phyloP scores from a whole-genome alignment of 2,329 filamentous ascomycete genomes.

The Tolypocladium ophioglossoides region DNA sequence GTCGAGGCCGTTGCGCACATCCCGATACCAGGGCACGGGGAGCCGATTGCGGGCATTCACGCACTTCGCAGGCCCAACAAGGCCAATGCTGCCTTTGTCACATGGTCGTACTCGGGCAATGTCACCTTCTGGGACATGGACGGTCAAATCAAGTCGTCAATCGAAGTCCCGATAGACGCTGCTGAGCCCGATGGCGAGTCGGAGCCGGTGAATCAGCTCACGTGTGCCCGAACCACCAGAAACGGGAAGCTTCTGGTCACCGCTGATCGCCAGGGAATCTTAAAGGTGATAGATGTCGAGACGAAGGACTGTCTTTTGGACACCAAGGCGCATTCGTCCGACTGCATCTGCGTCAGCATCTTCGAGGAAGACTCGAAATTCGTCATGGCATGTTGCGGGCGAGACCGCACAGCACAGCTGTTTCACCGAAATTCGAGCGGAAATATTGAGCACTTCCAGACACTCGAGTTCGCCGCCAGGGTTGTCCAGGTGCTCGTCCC shows the following conservation, averaged over 20 bases:
- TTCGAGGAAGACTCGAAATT: conserved; percentile 50
- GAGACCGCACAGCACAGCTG: conserved; percentile 90
- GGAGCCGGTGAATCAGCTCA: conserved; percentile 47
- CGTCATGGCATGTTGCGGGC: conserved; percentile 71
- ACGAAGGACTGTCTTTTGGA: conserved; percentile 54
- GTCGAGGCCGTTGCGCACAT: conserved; percentile 32
- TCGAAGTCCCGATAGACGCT: conserved; percentile 62
- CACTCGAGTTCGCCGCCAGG: conserved; percentile 82
- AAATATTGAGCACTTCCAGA: conserved; percentile 72
- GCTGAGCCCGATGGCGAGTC: conserved; percentile 35
- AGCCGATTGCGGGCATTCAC: conserved; percentile 63
- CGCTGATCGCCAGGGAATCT: conserved; percentile 77
- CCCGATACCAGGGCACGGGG: conserved; percentile 51
- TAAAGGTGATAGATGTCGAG: conserved; percentile 57
- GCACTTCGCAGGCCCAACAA: conserved; percentile 49
- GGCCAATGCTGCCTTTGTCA: conserved; percentile 65
- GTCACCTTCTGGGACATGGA: conserved; percentile 75
- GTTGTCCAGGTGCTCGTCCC: conserved; percentile 69
- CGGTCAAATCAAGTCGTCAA: conserved; percentile 54
- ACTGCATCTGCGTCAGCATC: conserved; percentile 73
- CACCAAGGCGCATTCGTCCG: conserved; percentile 75
- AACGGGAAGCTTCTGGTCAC: conserved; percentile 61
- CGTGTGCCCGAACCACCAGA: conserved; percentile 47
- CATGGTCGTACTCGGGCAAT: conserved; percentile 74
- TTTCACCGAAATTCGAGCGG: conserved; percentile 52